Evolutionary conservation across 768 basidiomycete genomes (phyloP), one percentile per base, ranked within the genome.

Genomic region (Leucosporidium creatinivorum): DNA sequence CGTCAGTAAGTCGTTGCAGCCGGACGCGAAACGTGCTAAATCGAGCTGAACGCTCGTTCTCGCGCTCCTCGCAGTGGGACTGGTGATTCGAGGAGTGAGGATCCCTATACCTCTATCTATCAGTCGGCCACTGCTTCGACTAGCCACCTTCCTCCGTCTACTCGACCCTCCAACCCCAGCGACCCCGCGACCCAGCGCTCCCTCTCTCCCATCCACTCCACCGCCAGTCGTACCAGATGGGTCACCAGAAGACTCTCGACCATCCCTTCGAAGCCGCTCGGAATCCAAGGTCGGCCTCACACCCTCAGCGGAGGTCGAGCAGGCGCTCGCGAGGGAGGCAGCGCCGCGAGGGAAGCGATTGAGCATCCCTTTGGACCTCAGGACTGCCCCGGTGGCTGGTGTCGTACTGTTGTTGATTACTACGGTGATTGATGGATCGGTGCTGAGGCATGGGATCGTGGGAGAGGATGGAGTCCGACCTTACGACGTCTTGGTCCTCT

Each of bases 401-500:
- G 80, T 80, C 0, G 68, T 82, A 12, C 58, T 82, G 31, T 75
- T 83, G 1, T 76, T 81, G 17, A 78, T 78, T 0, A 78, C 76
- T 3, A 77, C 76, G 17, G 77, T 77, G 58, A 81, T 82, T 25
- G 74, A 76, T 31, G 79, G 80, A 0, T 33, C 69, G 0, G 84
- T 83, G 15, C 82, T 94, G 49, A 82, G 86, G 21, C 79, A 84
- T 67, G 93, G 93, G 1, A 90, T 94, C 61, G 85, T 93, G 17
- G 88, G 88, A 9, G 86, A 87, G 67, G 87, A 87, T 5, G 67
- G 70, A 3, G 84, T 97, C 30, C 85, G 88, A 72, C 93, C 93
- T 0, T 89, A 93, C 75, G 90, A 96, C 76, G 93, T 98, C 70
- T 84, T 98, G 77, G 89, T 91, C 30, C 80, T 98, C 1, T 97